Evolutionary conservation across 2,329 filamentous ascomycete genomes (phyloP), one percentile per base, ranked within the genome.

Genomic region (Aspergillus carbonarius): DNA sequence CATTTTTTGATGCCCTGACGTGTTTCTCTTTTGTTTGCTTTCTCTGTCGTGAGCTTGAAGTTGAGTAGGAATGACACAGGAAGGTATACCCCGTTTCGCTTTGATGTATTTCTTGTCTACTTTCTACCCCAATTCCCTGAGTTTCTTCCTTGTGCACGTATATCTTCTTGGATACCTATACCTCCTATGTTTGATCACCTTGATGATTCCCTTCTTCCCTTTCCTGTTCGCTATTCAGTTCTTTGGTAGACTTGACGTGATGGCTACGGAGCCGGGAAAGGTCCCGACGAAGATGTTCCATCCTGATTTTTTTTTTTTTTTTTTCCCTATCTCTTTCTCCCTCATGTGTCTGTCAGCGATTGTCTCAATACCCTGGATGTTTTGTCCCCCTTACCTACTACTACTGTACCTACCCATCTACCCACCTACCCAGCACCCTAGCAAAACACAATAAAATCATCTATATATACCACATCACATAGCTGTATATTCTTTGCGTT

Each of bases 11-110:
- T 61, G 44, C 44, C 55, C 49, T 18, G 30, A 42, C 58, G 56
- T 57, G 58, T 63, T 60, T 58, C 50, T 60, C 57, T 55, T 51
- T 54, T 48, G 46, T 54, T 57, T 61, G 53, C 52, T 35, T 63
- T 60, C 25, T 60, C 20, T 49, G 42, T 42, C 49, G 42, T 58
- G 52, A 58, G 61, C 57, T 56, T 57, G 52, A 56, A 60, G 58
- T 60, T 56, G 55, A 63, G 61, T 57, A 57, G 20, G 59, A 55
- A 58, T 60, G 61, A 60, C 42, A 53, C 58, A 60, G 56, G 60
- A 65, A 63, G 56, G 60, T 63, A 64, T 61, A 61, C 63, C 63
- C 62, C 56, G 34, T 35, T 37, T 23, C 34, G 27, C 37, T 9
- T 61, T 60, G 53, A 57, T 59, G 53, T 58, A 48, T 51, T 55